phyloP scores from a whole-genome alignment of 495 filamentous ascomycete genomes.

The Penicillium subrubescens region DNA sequence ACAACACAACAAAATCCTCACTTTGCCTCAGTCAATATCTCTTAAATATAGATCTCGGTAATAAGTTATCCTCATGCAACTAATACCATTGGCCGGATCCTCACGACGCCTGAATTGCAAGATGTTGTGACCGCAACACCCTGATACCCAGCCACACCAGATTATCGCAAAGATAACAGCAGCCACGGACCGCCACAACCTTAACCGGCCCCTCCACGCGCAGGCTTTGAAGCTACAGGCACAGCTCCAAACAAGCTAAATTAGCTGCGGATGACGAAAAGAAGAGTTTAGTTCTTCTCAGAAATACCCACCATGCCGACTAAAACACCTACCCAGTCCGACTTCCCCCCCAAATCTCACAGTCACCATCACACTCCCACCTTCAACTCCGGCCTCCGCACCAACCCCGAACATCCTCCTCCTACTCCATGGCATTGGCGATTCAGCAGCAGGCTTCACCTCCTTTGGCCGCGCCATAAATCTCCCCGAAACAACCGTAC shows the following conservation, averaged over 20 bases:
- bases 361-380: constrained; percentile 48
- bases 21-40: no score
- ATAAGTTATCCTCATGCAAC: no score
- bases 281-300: background rate
- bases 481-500: constrained; percentile 76
- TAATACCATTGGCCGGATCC: no score
- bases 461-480: constrained; percentile 70
- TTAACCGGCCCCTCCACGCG: background rate
- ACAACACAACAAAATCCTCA: no score
- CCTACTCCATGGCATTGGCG: constrained; percentile 89
- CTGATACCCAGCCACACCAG: background rate
- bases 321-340: constrained; percentile 40
- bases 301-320: constrained; percentile 35
- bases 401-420: constrained; percentile 73
- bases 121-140: background rate
- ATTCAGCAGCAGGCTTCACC: constrained; percentile 69
- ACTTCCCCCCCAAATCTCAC: constrained; percentile 54
- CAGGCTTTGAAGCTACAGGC: background rate
- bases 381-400: constrained; percentile 27
- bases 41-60: no score
- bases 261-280: background rate
- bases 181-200: background rate
- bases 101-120: no score
- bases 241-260: background rate
- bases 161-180: background rate